Base-by-base conservation (phyloP, 768 basidiomycete genomes). In the Auricularia sp. region DNA sequence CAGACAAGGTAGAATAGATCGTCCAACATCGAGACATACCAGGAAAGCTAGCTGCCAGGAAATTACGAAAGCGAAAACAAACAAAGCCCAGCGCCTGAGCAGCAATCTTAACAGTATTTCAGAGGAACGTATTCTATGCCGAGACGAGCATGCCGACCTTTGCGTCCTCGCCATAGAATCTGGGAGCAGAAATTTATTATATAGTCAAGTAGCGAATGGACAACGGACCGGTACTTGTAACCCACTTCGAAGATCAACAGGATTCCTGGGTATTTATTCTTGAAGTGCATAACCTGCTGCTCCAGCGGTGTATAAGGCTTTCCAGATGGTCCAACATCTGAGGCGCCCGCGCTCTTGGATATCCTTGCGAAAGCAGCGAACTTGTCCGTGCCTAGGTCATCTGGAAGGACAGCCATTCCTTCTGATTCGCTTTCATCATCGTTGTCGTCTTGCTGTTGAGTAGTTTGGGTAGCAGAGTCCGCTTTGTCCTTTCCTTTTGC, bases 141-240 rank as follows among this genome's bases (percentile, higher is more conserved):
- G 35, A 47, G 59, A 59, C 10, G 33, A 3, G 24, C 45, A 35
- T 39, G 66, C 73, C 45, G 62, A 86, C 90, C 79, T 85, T 84
- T 0, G 93, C 93, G 70, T 94, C 93, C 24, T 93, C 87, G 61
- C 85, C 88, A 69, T 86, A 94, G 73, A 95, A 94, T 63, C 79
- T 71, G 45, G 33, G 14, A 33, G n/a, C 6, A 54, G 6, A 21
- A 35, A 58, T 62, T 36, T 61, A n/a, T 42, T 42, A 42, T 16
- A 21, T 7, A 42, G 21, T 51, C 13, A 5, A 47, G 16, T 7
- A 63, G 21, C 29, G n/a, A 24, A 7, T 14, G 6, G 16, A 56
- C 42, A 24, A 58, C 47, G 24, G 16, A 63, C 67, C 71, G 83
- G 72, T 85, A 88, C 73, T 88, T 94, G 74, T 94, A 94, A 3